phyloP scores from a whole-genome alignment of 257 asterid genomes.

The Solanum clarkiae region DNA sequence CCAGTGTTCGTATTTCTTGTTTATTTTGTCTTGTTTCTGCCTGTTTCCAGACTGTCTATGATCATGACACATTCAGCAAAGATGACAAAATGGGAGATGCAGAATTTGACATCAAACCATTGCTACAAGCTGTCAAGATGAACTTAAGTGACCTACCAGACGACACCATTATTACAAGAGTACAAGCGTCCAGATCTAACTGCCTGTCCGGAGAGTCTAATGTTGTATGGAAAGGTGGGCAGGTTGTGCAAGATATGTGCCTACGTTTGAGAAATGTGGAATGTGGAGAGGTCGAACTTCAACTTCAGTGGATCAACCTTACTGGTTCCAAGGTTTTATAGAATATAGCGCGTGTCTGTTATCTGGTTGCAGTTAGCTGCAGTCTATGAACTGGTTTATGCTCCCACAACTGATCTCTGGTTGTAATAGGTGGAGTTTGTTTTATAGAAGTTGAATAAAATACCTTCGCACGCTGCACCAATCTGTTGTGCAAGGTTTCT shows the following conservation, averaged over 20 bases:
- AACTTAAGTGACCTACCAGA: constrained; percentile 18
- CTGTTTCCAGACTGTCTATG: constrained; percentile 28
- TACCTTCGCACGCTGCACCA: not conserved
- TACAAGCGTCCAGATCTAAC: constrained; percentile 23
- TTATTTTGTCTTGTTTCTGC: not conserved
- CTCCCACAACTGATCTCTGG: not conserved
- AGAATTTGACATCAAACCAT: constrained; percentile 24
- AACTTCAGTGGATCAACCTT: constrained; percentile 35
- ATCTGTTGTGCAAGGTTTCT: not conserved
- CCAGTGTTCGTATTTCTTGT: not conserved
- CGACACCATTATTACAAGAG: constrained; percentile 18
- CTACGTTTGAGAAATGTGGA: constrained; percentile 34
- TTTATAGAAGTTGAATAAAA: not conserved
- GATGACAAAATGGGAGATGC: constrained; percentile 49
- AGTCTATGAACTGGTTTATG: not conserved
- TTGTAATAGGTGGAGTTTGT: not conserved
- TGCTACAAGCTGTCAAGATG: constrained; percentile 30
- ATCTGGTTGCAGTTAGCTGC: not conserved
- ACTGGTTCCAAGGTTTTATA: constrained; percentile 30
- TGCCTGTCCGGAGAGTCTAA: constrained; percentile 26
- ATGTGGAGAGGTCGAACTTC: constrained; percentile 37
- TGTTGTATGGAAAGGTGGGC: constrained; percentile 23
- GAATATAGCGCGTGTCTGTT: not conserved
- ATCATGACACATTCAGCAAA: constrained; percentile 29
- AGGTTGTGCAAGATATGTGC: constrained; percentile 25